These are phyloP conservation scores for Stephania cephalantha DNA, from an alignment of 164 flowering plant genomes.

Conservation along the genomic window DNA sequence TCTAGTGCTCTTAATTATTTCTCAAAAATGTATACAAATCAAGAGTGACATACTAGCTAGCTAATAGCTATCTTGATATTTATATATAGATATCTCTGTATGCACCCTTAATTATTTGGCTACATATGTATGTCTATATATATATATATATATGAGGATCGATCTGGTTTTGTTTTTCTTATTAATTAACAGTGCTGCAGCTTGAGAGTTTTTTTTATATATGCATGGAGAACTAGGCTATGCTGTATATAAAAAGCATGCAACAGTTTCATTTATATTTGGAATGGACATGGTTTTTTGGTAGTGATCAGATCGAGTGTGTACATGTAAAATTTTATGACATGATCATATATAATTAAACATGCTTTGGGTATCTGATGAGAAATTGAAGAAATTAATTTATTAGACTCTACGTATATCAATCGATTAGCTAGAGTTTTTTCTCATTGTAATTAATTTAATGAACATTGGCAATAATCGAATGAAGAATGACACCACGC, in stretches of 20 bases:
- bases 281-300: background rate
- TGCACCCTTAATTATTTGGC: background rate
- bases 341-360: no score
- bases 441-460: no score
- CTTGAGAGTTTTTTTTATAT: no score
- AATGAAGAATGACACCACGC: no score
- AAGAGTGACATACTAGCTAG: background rate
- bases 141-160: background rate
- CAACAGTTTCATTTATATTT: background rate
- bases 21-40: background rate
- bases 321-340: no score
- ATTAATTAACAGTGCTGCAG: background rate
- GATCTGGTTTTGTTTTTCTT: background rate
- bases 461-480: no score
- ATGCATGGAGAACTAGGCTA: background rate
- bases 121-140: no score
- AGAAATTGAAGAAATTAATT: no score
- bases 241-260: background rate
- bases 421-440: no score
- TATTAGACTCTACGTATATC: no score
- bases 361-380: no score
- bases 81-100: background rate
- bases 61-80: background rate
- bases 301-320: no score
- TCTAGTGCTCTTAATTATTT: background rate